These are phyloP conservation scores for Mucor racemosus DNA, from an alignment of 371 early-diverging fungal genomes.

Conservation along the genomic window DNA sequence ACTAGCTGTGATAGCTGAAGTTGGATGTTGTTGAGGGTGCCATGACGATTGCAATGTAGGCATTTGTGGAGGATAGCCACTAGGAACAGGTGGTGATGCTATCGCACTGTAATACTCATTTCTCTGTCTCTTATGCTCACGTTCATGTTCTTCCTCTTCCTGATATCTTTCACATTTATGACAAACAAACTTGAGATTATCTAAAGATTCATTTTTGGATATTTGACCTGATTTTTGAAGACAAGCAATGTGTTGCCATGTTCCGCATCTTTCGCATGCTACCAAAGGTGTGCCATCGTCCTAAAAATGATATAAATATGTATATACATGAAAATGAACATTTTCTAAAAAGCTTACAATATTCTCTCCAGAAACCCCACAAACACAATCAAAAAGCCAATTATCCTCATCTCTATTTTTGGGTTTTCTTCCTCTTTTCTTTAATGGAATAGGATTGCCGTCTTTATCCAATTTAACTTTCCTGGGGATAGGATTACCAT, in stretches of 20 bases:
- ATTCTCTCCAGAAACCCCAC: conserved; percentile 61
- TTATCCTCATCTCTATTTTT: conserved; percentile 47
- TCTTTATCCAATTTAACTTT: conserved; percentile 16
- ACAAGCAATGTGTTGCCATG: conserved; percentile 77
- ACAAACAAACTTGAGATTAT: conserved; percentile 51
- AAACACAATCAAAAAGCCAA: conserved; percentile 64
- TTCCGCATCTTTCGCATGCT: conserved; percentile 69
- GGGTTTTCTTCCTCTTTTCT: conserved; percentile 42
- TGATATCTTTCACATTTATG: conserved; percentile 34
- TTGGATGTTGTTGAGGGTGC: background rate
- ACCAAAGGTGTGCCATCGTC: conserved; percentile 80
- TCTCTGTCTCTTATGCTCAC: conserved; percentile 9
- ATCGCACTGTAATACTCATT: background rate
- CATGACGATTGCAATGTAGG: background rate
- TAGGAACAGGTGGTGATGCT: background rate
- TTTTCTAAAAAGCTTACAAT: conserved; percentile 37
- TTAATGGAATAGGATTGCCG: conserved; percentile 23
- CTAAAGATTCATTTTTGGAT: conserved; percentile 32
- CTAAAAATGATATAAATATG: conserved; percentile 26
- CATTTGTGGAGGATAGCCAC: background rate
- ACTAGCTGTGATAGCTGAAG: background rate
- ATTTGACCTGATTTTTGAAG: conserved; percentile 54
- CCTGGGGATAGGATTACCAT: conserved; percentile 21
- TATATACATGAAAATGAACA: background rate
- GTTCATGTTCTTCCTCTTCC: background rate